Evolutionary conservation across 805 yeast genomes (phyloP).

Genomic region (Tetrapisispora iriomotensis): DNA sequence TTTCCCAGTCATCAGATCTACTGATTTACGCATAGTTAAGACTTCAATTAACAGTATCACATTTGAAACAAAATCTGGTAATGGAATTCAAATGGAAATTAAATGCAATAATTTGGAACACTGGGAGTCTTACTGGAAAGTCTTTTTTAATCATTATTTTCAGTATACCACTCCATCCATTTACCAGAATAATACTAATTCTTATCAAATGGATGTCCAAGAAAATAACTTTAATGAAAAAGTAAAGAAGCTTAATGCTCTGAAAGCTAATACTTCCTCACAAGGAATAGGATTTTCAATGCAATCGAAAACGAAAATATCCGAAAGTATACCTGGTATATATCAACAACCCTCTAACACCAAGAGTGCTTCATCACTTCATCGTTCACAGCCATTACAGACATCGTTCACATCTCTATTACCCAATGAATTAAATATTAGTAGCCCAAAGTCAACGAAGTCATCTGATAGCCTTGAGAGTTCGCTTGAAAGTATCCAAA

Average conservation of each 20-base stretch:
- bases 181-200: no score
- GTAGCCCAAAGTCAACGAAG: neutral
- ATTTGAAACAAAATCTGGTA: constrained; percentile 17
- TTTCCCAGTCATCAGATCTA: constrained; percentile 18
- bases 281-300: constrained; percentile 10
- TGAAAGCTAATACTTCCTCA: constrained; percentile 3
- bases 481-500: constrained; percentile 17
- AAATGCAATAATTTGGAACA: constrained; percentile 16
- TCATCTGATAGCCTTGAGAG: constrained; percentile 2
- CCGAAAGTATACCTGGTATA: neutral
- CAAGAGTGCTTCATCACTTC: constrained; percentile 5
- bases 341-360: neutral
- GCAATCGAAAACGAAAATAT: neutral
- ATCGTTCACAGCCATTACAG: constrained; percentile 17
- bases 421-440: neutral
- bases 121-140: constrained; percentile 24
- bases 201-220: no score
- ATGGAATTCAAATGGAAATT: constrained; percentile 12
- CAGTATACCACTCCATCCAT: no score
- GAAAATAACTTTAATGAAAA: neutral
- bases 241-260: neutral
- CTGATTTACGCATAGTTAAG: constrained; percentile 14
- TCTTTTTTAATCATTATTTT: constrained; percentile 5
- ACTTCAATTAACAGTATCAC: constrained; percentile 7
- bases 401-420: constrained; percentile 8